These are phyloP conservation scores for Solanum megistacrolobum DNA, from an alignment of 257 asterid species.

Conservation along the genomic window DNA sequence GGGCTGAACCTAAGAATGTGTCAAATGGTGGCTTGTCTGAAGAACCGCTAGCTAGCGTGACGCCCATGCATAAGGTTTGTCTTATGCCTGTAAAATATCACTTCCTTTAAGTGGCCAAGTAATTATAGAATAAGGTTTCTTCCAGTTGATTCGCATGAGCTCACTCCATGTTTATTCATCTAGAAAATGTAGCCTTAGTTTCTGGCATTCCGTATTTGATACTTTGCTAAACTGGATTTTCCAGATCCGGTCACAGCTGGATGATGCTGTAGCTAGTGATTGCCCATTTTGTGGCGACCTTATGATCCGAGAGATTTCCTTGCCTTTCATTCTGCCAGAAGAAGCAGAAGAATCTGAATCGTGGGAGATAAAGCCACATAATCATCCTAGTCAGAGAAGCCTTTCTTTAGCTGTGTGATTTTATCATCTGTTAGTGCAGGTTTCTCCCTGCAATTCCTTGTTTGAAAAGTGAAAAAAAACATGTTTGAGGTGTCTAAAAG, in stretches of 20 bases:
- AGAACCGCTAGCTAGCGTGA: constrained; percentile 60
- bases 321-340: constrained; percentile 59
- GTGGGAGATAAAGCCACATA: constrained; percentile 73
- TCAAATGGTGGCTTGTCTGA: constrained; percentile 56
- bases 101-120: background rate
- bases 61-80: constrained; percentile 63
- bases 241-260: constrained; percentile 89
- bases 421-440: background rate
- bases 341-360: constrained; percentile 52
- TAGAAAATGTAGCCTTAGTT: background rate
- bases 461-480: background rate
- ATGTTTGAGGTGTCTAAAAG: background rate
- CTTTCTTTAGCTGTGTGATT: constrained; percentile 37
- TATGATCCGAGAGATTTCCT: constrained; percentile 82
- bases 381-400: constrained; percentile 59
- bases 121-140: background rate
- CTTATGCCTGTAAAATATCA: background rate
- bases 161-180: background rate
- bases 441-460: background rate
- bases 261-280: constrained; percentile 86
- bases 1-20: constrained; percentile 59
- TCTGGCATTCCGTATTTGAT: background rate
- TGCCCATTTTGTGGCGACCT: constrained; percentile 93
- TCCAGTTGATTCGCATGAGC: background rate
- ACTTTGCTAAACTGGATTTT: background rate